phyloP scores from a whole-genome alignment of 768 basidiomycete species.

The Cytidiella melzeri region DNA sequence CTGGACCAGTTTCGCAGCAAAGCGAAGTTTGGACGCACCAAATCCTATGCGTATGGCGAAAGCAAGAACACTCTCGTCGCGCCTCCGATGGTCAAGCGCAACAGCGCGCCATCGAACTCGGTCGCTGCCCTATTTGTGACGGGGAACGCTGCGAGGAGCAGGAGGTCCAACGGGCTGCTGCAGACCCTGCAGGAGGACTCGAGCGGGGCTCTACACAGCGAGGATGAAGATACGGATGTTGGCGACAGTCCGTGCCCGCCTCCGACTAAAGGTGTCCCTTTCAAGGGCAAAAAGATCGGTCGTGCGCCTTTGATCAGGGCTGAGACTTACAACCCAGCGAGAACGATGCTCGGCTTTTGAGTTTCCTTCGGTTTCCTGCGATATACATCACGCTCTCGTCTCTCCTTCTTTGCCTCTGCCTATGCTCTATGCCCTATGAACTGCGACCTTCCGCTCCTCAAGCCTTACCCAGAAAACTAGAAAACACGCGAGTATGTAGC shows the following conservation, averaged over 20 bases:
- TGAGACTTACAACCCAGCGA: constrained; percentile 63
- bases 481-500: background rate
- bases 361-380: background rate
- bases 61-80: constrained; percentile 36
- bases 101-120: constrained; percentile 52
- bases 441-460: background rate
- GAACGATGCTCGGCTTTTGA: constrained; percentile 35
- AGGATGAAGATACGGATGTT: constrained; percentile 72
- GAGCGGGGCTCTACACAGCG: constrained; percentile 53
- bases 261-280: constrained; percentile 48
- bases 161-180: constrained; percentile 41
- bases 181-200: constrained; percentile 63
- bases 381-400: background rate
- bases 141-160: constrained; percentile 58
- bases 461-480: background rate
- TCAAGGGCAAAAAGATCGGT: constrained; percentile 53
- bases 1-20: constrained; percentile 91
- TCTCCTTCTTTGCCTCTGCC: background rate
- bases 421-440: background rate
- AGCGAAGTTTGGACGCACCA: constrained; percentile 80
- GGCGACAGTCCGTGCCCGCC: constrained; percentile 89
- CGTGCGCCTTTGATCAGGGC: constrained; percentile 48
- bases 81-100: constrained; percentile 46
- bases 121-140: constrained; percentile 58
- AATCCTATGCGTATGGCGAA: constrained; percentile 93